These are phyloP conservation scores for Zygotorulaspora mrakii DNA, from an alignment of 1,139 yeast species.

Conservation along the genomic window DNA sequence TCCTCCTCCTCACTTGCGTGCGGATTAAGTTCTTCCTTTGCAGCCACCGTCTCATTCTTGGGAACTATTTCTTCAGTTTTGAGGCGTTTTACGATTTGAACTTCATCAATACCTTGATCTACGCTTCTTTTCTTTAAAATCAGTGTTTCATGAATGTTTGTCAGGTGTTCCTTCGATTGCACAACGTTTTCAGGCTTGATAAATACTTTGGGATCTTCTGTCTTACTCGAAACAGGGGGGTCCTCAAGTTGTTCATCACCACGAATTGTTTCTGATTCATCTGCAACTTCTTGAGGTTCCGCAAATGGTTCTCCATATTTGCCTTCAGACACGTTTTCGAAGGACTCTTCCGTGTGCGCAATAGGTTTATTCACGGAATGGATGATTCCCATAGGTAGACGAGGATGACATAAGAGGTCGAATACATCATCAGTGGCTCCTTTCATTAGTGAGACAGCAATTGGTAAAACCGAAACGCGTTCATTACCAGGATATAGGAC, in stretches of 20 bases:
- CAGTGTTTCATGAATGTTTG: constrained; percentile 12
- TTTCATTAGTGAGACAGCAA: constrained; percentile 48
- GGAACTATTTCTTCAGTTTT: constrained; percentile 3
- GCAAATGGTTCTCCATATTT: constrained; percentile 23
- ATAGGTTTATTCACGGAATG: constrained; percentile 35
- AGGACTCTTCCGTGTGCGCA: constrained; percentile 30
- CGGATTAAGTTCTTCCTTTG: constrained; percentile 9
- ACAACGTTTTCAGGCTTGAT: no score
- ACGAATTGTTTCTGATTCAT: no score
- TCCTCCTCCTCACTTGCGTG: constrained; percentile 37
- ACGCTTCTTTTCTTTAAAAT: constrained; percentile 12
- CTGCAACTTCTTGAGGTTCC: neutral
- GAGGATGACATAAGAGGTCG: constrained; percentile 66
- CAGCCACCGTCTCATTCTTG: neutral
- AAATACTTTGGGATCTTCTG: no score
- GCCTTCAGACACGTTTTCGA: constrained; percentile 20
- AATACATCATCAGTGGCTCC: constrained; percentile 41
- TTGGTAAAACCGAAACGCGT: constrained; percentile 62
- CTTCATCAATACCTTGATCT: constrained; percentile 13
- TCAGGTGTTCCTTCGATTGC: no score
- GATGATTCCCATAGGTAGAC: constrained; percentile 63
- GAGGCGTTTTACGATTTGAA: constrained; percentile 5
- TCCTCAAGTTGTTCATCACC: no score
- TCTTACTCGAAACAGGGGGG: no score
- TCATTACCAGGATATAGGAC: constrained; percentile 65